A percentile compares a stretch with the other conserved stretches of the same genome.
Evolutionary conservation across 768 basidiomycete species (phyloP).

Genomic region (Pleurotus salmoneostramineus): DNA sequence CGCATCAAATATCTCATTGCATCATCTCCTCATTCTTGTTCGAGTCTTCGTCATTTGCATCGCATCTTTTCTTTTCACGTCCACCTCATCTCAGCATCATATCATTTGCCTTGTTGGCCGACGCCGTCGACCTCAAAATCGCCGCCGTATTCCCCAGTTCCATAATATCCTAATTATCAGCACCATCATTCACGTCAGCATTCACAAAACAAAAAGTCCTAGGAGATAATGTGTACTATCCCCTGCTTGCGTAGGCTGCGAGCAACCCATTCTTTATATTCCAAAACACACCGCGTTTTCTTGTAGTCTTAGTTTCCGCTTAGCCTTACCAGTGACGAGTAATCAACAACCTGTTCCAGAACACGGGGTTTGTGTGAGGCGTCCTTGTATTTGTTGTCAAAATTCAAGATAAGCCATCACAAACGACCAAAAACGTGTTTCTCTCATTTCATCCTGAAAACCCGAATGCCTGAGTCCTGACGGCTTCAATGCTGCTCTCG

Average conservation of each 20-base stretch:
- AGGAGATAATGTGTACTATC: background rate
- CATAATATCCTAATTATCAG: slow-evolving; percentile 6
- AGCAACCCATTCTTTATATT: background rate
- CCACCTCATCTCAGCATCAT: slow-evolving; percentile 7
- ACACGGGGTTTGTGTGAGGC: slow-evolving; percentile 5
- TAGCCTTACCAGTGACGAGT: background rate
- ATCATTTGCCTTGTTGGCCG: background rate
- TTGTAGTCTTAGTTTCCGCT: background rate
- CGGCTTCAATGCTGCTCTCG: background rate
- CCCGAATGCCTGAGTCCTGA: background rate
- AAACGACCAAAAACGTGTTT: slow-evolving; percentile 1
- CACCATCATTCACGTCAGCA: slow-evolving; percentile 2
- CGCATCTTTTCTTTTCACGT: background rate
- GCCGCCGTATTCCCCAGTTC: background rate
- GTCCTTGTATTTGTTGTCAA: background rate
- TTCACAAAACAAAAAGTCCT: background rate
- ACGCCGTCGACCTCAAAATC: background rate
- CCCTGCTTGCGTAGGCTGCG: background rate
- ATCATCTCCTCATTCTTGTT: background rate
- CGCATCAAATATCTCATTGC: slow-evolving; percentile 1
- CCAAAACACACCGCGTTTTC: background rate
- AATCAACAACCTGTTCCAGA: background rate
- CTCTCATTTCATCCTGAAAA: slow-evolving; percentile 1
- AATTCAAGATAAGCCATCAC: slow-evolving; percentile 2
- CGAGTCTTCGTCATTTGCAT: background rate